Evolutionary conservation across 1,284 basidiomycete species (phyloP).

Genomic region (Pyrrhoderma lamaoense): DNA sequence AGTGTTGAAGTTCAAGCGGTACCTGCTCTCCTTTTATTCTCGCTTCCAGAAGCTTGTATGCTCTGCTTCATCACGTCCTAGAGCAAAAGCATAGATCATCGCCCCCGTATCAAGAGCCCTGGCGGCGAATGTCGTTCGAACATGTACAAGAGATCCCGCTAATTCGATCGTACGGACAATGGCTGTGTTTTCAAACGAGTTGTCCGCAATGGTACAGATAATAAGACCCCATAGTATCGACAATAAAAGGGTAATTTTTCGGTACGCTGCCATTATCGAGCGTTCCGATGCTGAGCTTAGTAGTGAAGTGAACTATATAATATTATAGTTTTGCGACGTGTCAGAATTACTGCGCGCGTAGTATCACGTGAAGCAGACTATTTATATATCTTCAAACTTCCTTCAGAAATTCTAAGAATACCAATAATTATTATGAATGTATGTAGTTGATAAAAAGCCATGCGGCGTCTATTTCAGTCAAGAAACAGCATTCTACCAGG

Average conservation of each 20-base stretch:
- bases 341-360: conserved; percentile 3
- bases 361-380: background rate
- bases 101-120: conserved; percentile 60
- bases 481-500: conserved; percentile 66
- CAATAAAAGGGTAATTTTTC: conserved; percentile 25
- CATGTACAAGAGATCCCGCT: conserved; percentile 76
- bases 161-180: conserved; percentile 84
- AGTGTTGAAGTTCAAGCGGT: conserved; percentile 48
- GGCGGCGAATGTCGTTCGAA: conserved; percentile 83
- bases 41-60: conserved; percentile 74
- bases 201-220: conserved; percentile 30
- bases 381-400: background rate
- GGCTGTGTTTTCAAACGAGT: conserved; percentile 78
- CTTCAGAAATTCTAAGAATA: background rate
- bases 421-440: too few species aligned
- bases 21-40: conserved; percentile 64
- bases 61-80: conserved; percentile 55
- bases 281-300: conserved; percentile 2
- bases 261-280: conserved; percentile 27
- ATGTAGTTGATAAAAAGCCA: too few species aligned
- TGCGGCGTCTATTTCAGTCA: too few species aligned
- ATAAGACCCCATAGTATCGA: conserved; percentile 24
- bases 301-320: background rate
- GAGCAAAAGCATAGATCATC: conserved; percentile 62
- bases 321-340: conserved; percentile 10